Conservation (phyloP, 2,329 filamentous ascomycete genomes). For the Fusarium oxysporum region DNA sequence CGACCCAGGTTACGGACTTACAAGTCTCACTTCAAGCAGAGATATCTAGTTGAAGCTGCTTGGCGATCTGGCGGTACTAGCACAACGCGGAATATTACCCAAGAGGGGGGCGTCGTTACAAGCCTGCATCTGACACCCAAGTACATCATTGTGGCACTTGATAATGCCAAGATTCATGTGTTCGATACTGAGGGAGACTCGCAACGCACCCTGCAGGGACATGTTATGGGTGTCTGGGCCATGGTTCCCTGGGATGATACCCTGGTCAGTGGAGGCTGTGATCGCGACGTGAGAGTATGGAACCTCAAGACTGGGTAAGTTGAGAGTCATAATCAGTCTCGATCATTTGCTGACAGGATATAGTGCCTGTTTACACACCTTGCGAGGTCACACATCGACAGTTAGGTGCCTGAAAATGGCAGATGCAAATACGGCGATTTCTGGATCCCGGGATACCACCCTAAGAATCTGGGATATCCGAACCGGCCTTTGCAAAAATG, state of each 20-base stretch:
- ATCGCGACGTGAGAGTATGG: constrained; percentile 97
- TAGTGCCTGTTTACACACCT: constrained; percentile 80
- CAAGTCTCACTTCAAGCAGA: constrained; percentile 96
- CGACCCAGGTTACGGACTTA: constrained; percentile 80
- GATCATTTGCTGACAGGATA: constrained; percentile 33
- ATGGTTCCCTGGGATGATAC: constrained; percentile 99
- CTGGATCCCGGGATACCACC: constrained; percentile 94
- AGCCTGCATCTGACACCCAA: constrained; percentile 93
- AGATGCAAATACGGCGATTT: constrained; percentile 92
- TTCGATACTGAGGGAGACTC: constrained; percentile 92
- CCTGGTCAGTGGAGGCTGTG: constrained; percentile 94
- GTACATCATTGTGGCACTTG: constrained; percentile 96
- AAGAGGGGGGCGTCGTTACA: constrained; percentile 96
- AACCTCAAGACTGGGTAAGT: constrained; percentile 90
- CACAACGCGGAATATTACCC: constrained; percentile 88
- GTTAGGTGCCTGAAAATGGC: constrained; percentile 98
- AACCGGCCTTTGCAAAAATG: constrained; percentile 88
- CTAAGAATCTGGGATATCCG: constrained; percentile 94
- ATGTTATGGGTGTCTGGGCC: constrained; percentile 99
- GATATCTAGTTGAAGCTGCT: constrained; percentile 95
- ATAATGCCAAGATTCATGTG: constrained; percentile 98
- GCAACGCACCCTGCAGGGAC: constrained; percentile 89
- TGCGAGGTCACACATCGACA: constrained; percentile 95
- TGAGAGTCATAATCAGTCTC: neutral
- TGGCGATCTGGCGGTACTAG: constrained; percentile 93